phyloP scores from a whole-genome alignment of 23 red algal genomes.

The Gracilaria caudata region DNA sequence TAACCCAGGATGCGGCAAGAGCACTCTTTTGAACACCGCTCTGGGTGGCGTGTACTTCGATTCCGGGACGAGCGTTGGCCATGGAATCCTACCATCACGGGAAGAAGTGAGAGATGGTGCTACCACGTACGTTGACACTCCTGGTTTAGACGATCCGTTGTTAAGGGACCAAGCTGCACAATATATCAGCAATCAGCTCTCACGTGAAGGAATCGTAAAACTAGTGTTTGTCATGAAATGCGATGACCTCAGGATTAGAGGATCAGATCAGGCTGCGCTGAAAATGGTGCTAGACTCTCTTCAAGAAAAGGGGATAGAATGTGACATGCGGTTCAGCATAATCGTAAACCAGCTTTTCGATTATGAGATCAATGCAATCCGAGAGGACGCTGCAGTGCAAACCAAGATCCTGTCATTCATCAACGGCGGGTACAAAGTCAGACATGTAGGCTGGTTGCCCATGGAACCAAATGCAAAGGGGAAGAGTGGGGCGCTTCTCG shows the following conservation, averaged over 20 bases:
- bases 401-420: constrained; percentile 14
- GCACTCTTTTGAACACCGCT: constrained; percentile 24
- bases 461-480: constrained; percentile 15
- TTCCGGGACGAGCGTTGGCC: constrained; percentile 12
- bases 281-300: constrained; percentile 32
- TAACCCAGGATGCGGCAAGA: constrained; percentile 30
- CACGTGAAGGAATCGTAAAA: not conserved
- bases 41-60: constrained; percentile 13
- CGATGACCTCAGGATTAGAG: constrained; percentile 19
- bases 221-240: constrained; percentile 43
- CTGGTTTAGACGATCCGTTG: constrained; percentile 26
- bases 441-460: constrained; percentile 4
- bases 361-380: not conserved
- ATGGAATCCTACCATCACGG: constrained; percentile 6
- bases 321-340: constrained; percentile 24
- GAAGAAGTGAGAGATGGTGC: constrained; percentile 12
- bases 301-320: constrained; percentile 2
- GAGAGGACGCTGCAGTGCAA: not conserved
- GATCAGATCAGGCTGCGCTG: constrained; percentile 17
- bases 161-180: constrained; percentile 22
- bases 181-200: constrained; percentile 8
- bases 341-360: constrained; percentile 33
- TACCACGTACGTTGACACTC: constrained; percentile 31
- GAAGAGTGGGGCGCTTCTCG: constrained; percentile 11
- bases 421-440: constrained; percentile 17